Conservation (phyloP, 192 early-diverging fungal species). For the Borealophlyctis nickersoniae region DNA sequence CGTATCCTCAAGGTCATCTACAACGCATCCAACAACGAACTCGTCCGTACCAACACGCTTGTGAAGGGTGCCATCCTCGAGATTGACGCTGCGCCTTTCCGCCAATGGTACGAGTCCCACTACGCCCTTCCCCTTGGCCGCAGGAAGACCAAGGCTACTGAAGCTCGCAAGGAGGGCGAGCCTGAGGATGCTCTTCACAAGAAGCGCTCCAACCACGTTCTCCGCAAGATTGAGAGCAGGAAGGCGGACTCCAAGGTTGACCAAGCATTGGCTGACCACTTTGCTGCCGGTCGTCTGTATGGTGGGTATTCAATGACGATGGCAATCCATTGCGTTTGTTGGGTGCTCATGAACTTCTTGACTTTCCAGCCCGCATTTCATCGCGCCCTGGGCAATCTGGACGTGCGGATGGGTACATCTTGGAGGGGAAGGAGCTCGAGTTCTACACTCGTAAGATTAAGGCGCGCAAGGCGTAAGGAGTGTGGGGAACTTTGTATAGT, state of each 20-base stretch:
- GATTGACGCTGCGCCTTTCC: constrained; percentile 98
- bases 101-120: constrained; percentile 99
- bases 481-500: constrained; percentile 3
- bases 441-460: constrained; percentile 93
- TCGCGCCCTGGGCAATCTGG: constrained; percentile 98
- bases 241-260: constrained; percentile 84
- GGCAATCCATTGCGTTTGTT: neutral
- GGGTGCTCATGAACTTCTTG: neutral
- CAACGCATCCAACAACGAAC: constrained; percentile 99
- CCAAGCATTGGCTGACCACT: constrained; percentile 86
- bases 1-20: constrained; percentile 94
- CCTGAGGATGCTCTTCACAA: constrained; percentile 64
- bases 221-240: constrained; percentile 82
- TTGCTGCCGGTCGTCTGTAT: constrained; percentile 84
- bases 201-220: constrained; percentile 87
- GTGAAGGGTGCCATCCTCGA: constrained; percentile 96
- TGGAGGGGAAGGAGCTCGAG: constrained; percentile 99
- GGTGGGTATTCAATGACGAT: constrained; percentile 21
- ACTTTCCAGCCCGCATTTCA: constrained; percentile 73
- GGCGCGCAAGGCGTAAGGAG: constrained; percentile 73
- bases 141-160: constrained; percentile 62
- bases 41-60: constrained; percentile 99
- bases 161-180: neutral
- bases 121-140: constrained; percentile 87
- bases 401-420: constrained; percentile 95